A percentile compares a stretch with the other conserved stretches of the same genome.
Conservation (phyloP, 495 filamentous ascomycete genomes). For the Penicillium turbatum region DNA sequence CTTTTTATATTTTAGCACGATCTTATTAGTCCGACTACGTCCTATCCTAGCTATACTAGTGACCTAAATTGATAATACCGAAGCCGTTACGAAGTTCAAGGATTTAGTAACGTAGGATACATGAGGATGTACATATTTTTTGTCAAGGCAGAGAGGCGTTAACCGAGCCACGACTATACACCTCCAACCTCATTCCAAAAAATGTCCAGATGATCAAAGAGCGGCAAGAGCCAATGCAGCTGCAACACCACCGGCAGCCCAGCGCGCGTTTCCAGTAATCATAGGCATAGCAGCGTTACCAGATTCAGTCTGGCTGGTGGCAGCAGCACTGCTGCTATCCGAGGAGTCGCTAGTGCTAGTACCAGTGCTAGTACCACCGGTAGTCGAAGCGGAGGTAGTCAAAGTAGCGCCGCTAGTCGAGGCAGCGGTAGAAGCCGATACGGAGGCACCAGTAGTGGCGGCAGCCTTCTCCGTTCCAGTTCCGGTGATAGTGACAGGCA, state of each 20-base stretch:
- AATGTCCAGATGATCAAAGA: not conserved
- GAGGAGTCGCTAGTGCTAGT: too few relatives aligned
- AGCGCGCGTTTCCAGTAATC: constrained; percentile 14
- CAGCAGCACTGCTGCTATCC: constrained; percentile 2
- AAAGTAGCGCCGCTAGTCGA: constrained; percentile 2
- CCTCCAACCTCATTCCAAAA: not conserved
- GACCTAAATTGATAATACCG: too few relatives aligned
- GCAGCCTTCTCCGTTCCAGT: constrained; percentile 5
- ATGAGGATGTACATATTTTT: not conserved
- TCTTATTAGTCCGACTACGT: too few relatives aligned
- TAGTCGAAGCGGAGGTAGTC: constrained; percentile 1
- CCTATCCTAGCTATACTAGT: too few relatives aligned
- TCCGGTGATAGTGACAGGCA: constrained; percentile 13
- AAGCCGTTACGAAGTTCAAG: too few relatives aligned
- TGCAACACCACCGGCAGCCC: constrained; percentile 15
- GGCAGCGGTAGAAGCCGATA: constrained; percentile 7
- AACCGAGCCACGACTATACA: not conserved
- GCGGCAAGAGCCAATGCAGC: constrained; percentile 7
- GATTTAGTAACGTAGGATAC: too few relatives aligned
- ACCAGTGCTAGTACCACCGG: not conserved
- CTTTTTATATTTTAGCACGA: too few relatives aligned
- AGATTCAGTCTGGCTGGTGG: constrained; percentile 4
- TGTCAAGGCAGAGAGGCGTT: not conserved
- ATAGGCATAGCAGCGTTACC: constrained; percentile 15
- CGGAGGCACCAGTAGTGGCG: constrained; percentile 11